phyloP scores from a whole-genome alignment of 208 protist species.

The Acanthamoeba sp. region DNA sequence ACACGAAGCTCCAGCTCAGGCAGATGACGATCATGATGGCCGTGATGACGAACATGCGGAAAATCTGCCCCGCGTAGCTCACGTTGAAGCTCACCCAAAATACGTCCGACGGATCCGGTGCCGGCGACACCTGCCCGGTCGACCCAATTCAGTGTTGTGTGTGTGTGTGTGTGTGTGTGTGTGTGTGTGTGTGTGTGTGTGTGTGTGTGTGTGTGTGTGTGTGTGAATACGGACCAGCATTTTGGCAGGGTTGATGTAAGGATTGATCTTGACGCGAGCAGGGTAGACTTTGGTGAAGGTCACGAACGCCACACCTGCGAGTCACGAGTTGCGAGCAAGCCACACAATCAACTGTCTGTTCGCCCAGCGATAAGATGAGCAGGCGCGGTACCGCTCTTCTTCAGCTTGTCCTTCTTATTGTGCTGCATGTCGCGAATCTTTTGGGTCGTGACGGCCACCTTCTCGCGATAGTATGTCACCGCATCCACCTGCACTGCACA shows the following conservation, averaged over 20 bases:
- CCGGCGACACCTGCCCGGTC: background rate
- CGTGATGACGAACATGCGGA: conserved; percentile 40
- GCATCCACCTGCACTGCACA: background rate
- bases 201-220: background rate
- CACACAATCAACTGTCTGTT: no score
- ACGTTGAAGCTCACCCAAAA: conserved; percentile 32
- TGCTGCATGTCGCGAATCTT: background rate
- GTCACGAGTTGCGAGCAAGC: no score
- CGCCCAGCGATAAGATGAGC: no score
- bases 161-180: no score
- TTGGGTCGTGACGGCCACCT: background rate
- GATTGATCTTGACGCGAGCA: conserved; percentile 34
- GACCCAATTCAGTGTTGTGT: background rate
- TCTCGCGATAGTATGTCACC: conserved; percentile 31
- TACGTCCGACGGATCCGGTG: conserved; percentile 38
- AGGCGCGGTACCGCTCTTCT: conserved; percentile 26
- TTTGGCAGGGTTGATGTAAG: conserved; percentile 17
- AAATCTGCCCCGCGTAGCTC: background rate
- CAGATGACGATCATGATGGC: conserved; percentile 25
- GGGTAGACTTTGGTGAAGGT: conserved; percentile 59
- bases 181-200: no score
- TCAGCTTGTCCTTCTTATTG: background rate
- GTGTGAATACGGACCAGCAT: background rate
- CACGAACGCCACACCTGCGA: conserved; percentile 31
- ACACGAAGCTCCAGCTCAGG: conserved; percentile 17